Conservation (phyloP, 2,329 filamentous ascomycete species). For the Fusarium sacchari region DNA sequence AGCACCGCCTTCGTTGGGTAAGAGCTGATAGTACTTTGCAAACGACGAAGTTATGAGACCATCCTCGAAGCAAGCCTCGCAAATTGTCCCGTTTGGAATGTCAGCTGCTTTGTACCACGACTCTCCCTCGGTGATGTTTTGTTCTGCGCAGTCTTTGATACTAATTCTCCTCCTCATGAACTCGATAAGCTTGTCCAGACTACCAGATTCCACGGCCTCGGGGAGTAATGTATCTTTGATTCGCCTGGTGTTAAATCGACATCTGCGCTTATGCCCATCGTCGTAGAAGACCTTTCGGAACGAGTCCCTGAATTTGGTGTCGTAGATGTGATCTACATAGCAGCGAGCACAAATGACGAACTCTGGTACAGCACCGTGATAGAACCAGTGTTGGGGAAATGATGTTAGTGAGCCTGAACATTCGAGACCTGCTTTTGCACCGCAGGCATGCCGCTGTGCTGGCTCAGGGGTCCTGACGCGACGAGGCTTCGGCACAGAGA, state of each 20-base stretch:
- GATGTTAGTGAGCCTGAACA: conserved; percentile 42
- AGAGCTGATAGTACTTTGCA: conserved; percentile 42
- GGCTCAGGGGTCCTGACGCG: conserved; percentile 27
- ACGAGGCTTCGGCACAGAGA: not conserved
- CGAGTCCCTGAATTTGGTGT: conserved; percentile 40
- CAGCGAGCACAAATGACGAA: conserved; percentile 52
- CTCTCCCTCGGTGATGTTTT: conserved; percentile 17
- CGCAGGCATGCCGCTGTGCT: conserved; percentile 18
- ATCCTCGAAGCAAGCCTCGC: conserved; percentile 53
- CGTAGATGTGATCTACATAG: conserved; percentile 51
- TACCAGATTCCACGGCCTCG: conserved; percentile 42
- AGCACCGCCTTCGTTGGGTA: not conserved
- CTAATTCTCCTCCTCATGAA: conserved; percentile 44
- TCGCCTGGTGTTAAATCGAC: conserved; percentile 49
- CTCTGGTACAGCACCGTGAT: conserved; percentile 45
- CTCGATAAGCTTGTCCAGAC: conserved; percentile 40
- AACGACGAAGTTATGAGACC: conserved; percentile 46
- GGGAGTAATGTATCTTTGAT: conserved; percentile 48
- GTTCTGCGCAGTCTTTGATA: conserved; percentile 31
- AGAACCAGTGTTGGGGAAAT: conserved; percentile 51
- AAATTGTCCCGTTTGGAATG: conserved; percentile 49
- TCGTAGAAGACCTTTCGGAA: conserved; percentile 40
- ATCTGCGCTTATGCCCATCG: conserved; percentile 45
- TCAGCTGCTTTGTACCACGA: conserved; percentile 50
- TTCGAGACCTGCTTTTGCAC: conserved; percentile 34